phyloP scores from a whole-genome alignment of 1,284 basidiomycete genomes.

The Volvariella surrecta region DNA sequence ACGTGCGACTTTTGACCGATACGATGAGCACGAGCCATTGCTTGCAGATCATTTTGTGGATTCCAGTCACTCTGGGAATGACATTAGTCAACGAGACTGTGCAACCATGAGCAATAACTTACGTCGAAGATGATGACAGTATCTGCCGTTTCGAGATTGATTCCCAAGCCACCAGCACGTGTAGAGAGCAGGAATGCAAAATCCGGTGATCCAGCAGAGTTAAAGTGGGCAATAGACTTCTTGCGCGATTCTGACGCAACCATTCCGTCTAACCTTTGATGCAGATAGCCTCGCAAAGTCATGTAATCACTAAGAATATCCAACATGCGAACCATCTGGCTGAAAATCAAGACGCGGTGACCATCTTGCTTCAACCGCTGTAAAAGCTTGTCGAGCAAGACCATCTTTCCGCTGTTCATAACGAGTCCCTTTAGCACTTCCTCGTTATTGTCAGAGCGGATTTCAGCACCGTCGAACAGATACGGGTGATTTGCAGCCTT shows the following conservation, averaged over 20 bases:
- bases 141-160: slow-evolving; percentile 97
- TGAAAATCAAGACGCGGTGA: slow-evolving; percentile 97
- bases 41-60: slow-evolving; percentile 97
- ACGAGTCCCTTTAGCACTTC: slow-evolving; percentile 93
- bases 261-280: slow-evolving; percentile 95
- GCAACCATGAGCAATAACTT: slow-evolving; percentile 20
- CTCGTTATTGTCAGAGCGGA: slow-evolving; percentile 65
- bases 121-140: slow-evolving; percentile 99
- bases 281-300: slow-evolving; percentile 82
- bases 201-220: slow-evolving; percentile 87
- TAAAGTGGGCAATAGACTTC: slow-evolving; percentile 95
- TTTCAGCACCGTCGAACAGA: slow-evolving; percentile 94
- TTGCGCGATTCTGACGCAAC: slow-evolving; percentile 92
- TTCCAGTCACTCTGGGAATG: slow-evolving; percentile 82
- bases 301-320: slow-evolving; percentile 99
- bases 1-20: slow-evolving; percentile 98
- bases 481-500: slow-evolving; percentile 98
- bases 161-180: slow-evolving; percentile 94
- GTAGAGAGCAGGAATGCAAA: slow-evolving; percentile 97
- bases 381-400: slow-evolving; percentile 91
- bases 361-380: slow-evolving; percentile 84
- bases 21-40: slow-evolving; percentile 97
- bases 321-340: slow-evolving; percentile 98
- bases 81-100: slow-evolving; percentile 7
- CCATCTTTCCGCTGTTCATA: slow-evolving; percentile 98